Base-by-base conservation (phyloP, 768 basidiomycete species). In the Brasilioporus rufonigricans region DNA sequence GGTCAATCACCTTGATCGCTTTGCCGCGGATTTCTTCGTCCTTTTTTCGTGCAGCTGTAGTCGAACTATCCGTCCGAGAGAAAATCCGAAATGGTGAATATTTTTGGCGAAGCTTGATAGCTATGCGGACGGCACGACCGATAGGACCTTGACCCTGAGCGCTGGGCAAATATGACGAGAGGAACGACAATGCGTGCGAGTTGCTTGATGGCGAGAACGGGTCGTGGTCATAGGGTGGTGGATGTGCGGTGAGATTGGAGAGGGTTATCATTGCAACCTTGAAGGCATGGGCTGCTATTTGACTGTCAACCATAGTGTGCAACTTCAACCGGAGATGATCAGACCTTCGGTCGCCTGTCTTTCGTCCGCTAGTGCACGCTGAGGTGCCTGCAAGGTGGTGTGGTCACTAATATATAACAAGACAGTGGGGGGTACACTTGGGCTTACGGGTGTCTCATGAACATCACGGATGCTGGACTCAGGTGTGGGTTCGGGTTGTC, bases 1-100 rank as follows among this genome's bases (percentile, higher is more conserved):
- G 67, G 64, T 92, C 90, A 14, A 93, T 65, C 31, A 91, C 89
- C 67, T 93, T 93, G 66, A 91, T 84, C 10, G 89, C 86, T 63
- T 87, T 89, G 3, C 81, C 77, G 19, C 74, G 77, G 60, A 83
- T 70, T 57, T 91, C 89, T 44, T 90, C 89, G 18, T 85, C 84
- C 63, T 76, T 82, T 65, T 75, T 79, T 61, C 76, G 81, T 21
- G 77, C 73, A 6, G 76, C 64, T n/a, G 63, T 55, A 65, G 49
- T 73, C 73, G 52, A 77, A 76, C 58, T 72, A 77, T 45, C 75
- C 73, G 38, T 65, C 54, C 71, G 73, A 53, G 69, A 76, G 36
- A 81, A 59, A 45, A 77, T 70, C 24, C 74, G 74, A 36, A 83
- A 74, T 16, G 81, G 71, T 66, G 74, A 80, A n/a, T 76, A 67